Base-by-base conservation (phyloP, 768 basidiomycete genomes). In the Dacryopinax spathularia region DNA sequence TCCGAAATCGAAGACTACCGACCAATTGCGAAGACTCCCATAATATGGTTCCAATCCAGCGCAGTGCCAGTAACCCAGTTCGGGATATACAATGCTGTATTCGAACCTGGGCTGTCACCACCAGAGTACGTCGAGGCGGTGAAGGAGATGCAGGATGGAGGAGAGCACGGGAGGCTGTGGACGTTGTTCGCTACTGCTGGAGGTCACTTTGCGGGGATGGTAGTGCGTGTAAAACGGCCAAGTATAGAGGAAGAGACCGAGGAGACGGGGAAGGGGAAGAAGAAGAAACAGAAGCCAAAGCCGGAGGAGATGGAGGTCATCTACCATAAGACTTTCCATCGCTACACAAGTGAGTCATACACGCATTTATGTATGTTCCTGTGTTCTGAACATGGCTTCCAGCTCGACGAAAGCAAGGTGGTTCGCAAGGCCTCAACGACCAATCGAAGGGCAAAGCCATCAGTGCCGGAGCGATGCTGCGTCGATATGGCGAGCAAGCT, bases 321-420 rank as follows among this genome's bases (percentile, higher is more conserved):
- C 39, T 78, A 79, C 67, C 91, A 93, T 70, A 99, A 98, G 75
- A 98, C 96, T 1, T 98, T 97, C 73, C 96, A 98, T 74, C 86
- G 96, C 1, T 99, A 99, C 73, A 99, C 96, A 0, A 98, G 94
- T 96, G 67, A 68, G 90, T 80, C 41, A 27, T 37, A 15, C 7
- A 27, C 29, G 2, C 10, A 35, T 15, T 43, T 33, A 16, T 60
- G 7, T 41, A 20, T 10, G 34, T 25, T 31, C 25, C 61, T 60
- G 20, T 4, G 20, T 18, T 29, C 16, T 18, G 25, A 4, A 60
- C 37, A 33, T 27, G 20, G 18, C 22, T 22, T 34, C 25, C 20
- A 98, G 95, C 96, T 33, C 91, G 96, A 67, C 81, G 91, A 67
- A 98, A 98, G 73, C 96, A 99, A 77, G 96, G 96, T 74, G 96